A percentile compares a stretch with the other conserved stretches of the same genome.
These are phyloP conservation scores for Trichocladium antarcticum DNA, from an alignment of 495 filamentous ascomycete species.

Conservation along the genomic window DNA sequence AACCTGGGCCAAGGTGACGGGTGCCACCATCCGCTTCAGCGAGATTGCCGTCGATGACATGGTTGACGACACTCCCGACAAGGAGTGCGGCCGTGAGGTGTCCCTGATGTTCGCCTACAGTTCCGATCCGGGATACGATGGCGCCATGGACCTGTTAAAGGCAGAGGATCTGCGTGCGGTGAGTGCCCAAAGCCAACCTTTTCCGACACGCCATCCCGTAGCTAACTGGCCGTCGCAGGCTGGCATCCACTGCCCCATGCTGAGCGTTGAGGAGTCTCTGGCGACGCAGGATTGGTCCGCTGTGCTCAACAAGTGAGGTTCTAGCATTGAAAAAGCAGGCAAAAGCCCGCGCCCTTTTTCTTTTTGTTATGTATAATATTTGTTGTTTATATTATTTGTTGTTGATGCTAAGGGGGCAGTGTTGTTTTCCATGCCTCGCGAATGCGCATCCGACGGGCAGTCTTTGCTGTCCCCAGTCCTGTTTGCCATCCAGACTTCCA, in stretches of 20 bases:
- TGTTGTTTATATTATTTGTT: no score
- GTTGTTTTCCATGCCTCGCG: no score
- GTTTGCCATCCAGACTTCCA: no score
- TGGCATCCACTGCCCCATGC: constrained; percentile 29
- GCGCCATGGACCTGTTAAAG: constrained; percentile 27
- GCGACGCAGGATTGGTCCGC: constrained; percentile 13
- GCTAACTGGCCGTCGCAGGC: constrained; percentile 8
- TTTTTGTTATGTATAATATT: no score
- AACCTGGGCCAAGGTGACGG: constrained; percentile 25
- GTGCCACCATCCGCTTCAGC: constrained; percentile 20
- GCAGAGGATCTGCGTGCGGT: constrained; percentile 34
- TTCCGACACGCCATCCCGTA: background rate
- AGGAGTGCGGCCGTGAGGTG: constrained; percentile 27
- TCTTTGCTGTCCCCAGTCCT: no score
- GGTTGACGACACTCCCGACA: constrained; percentile 23
- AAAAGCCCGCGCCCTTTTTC: no score
- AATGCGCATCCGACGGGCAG: no score
- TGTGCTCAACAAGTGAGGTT: background rate
- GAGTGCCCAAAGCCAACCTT: background rate
- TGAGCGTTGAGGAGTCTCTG: constrained; percentile 22
- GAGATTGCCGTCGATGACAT: constrained; percentile 30
- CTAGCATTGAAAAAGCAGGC: background rate
- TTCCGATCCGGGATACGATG: constrained; percentile 33
- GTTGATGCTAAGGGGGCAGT: no score
- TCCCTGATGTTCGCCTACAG: constrained; percentile 32